Percentiles rank a stretch among this genome's conserved stretches.
Conservation (phyloP, 306 rosid species). For the Vachellia pachyceras region DNA sequence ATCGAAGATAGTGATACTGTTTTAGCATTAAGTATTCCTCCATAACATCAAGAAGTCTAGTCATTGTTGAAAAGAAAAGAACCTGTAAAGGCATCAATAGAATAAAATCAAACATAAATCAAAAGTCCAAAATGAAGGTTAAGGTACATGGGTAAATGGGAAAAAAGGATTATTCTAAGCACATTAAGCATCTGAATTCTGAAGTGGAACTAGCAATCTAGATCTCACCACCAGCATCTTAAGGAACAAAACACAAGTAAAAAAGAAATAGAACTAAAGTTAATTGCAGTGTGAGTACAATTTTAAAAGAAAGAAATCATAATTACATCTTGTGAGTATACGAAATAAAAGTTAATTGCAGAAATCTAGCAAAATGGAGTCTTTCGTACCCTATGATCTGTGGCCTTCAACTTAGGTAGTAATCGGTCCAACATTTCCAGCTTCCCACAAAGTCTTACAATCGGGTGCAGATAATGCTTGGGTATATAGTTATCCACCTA, state of each 20-base stretch:
- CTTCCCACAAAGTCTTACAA: slow-evolving; percentile 96
- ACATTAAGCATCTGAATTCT: slow-evolving; percentile 18
- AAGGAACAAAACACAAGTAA: slow-evolving; percentile 14
- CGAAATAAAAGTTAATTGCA: not conserved
- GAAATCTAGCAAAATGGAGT: slow-evolving; percentile 25
- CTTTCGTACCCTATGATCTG: slow-evolving; percentile 93
- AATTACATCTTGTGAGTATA: slow-evolving; percentile 24
- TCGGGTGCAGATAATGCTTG: slow-evolving; percentile 89
- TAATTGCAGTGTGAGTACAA: slow-evolving; percentile 23
- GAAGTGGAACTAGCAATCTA: slow-evolving; percentile 21
- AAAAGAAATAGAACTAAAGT: slow-evolving; percentile 3
- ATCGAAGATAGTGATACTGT: slow-evolving; percentile 88
- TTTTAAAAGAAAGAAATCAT: not conserved
- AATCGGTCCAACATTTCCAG: slow-evolving; percentile 98
- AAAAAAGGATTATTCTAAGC: slow-evolving; percentile 25
- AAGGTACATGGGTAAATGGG: not conserved
- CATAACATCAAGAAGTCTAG: slow-evolving; percentile 98
- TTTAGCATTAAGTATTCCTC: slow-evolving; percentile 89
- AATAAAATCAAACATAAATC: slow-evolving; percentile 27
- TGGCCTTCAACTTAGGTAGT: slow-evolving; percentile 91
- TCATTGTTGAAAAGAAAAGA: slow-evolving; percentile 99
- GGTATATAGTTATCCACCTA: slow-evolving; percentile 91
- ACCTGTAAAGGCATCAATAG: slow-evolving; percentile 59
- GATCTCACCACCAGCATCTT: not conserved
- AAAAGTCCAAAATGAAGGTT: slow-evolving; percentile 12